phyloP scores from a whole-genome alignment of 1,139 yeast species.

The Diutina catenulata region DNA sequence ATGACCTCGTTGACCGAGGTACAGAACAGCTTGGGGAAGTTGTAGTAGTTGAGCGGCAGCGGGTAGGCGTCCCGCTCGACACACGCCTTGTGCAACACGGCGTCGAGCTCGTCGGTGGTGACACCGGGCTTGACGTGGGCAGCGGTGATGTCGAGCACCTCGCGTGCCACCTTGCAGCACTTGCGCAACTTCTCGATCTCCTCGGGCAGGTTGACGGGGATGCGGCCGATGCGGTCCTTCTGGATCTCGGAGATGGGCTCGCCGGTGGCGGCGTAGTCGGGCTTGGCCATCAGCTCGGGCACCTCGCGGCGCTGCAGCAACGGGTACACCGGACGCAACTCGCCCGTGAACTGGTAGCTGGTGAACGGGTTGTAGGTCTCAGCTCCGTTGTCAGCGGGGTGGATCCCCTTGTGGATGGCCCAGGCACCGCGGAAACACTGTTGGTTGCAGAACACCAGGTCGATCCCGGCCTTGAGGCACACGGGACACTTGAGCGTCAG shows the following conservation, averaged over 20 bases:
- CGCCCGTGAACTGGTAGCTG: conserved; percentile 59
- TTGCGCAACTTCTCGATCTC: conserved; percentile 65
- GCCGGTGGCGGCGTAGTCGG: conserved; percentile 83
- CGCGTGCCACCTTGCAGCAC: conserved; percentile 71
- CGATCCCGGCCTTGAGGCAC: conserved; percentile 62
- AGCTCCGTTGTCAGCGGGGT: conserved; percentile 28
- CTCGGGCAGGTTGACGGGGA: conserved; percentile 48
- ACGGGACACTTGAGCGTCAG: conserved; percentile 83
- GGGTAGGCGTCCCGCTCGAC: conserved; percentile 88
- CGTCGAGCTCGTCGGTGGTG: conserved; percentile 90
- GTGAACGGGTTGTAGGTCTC: conserved; percentile 78
- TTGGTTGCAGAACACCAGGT: conserved; percentile 70
- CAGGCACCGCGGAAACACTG: conserved; percentile 73
- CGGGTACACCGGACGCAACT: conserved; percentile 71
- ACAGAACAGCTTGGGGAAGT: conserved; percentile 87
- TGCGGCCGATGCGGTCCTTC: conserved; percentile 57
- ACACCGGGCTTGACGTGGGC: conserved; percentile 75
- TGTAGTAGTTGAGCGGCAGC: conserved; percentile 88
- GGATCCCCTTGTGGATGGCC: conserved; percentile 42
- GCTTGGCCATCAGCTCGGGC: conserved; percentile 59
- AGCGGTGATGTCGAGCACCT: conserved; percentile 79
- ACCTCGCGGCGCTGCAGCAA: conserved; percentile 57
- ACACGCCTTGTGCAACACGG: conserved; percentile 77
- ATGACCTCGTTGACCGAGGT: conserved; percentile 91
- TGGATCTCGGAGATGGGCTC: conserved; percentile 68